These are phyloP conservation scores for Xanthoparmelia taractica DNA, from an alignment of 495 filamentous ascomycete genomes.

Conservation along the genomic window DNA sequence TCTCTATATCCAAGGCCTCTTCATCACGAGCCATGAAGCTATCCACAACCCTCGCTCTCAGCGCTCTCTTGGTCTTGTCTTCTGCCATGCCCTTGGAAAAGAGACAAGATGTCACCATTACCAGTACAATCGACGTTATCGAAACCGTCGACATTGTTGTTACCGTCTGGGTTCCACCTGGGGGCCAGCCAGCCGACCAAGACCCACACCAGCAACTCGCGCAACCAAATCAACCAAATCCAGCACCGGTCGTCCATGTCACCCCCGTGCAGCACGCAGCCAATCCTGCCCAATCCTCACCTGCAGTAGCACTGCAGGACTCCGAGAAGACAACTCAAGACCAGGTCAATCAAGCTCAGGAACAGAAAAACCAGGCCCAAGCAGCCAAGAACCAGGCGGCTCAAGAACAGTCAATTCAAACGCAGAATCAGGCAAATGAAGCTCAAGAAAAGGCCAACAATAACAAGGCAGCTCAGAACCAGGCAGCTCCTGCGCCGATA, in stretches of 20 bases:
- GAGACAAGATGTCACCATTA: slow-evolving; percentile 30
- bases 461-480: slow-evolving; percentile 7
- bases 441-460: slow-evolving; percentile 11
- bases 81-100: slow-evolving; percentile 31
- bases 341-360: slow-evolving; percentile 3
- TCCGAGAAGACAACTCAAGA: neutral
- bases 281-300: neutral
- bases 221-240: neutral
- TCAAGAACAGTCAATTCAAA: neutral
- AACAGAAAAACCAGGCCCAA: neutral
- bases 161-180: slow-evolving; percentile 28
- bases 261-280: neutral
- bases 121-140: slow-evolving; percentile 33
- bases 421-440: slow-evolving; percentile 3
- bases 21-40: slow-evolving; percentile 17
- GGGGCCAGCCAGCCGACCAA: slow-evolving; percentile 2
- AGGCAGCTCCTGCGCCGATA: slow-evolving; percentile 15
- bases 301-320: neutral
- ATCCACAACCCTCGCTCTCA: slow-evolving; percentile 27
- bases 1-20: neutral
- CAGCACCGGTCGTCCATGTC: slow-evolving; percentile 5
- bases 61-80: slow-evolving; percentile 26
- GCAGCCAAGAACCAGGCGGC: neutral
- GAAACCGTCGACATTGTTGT: slow-evolving; percentile 33
- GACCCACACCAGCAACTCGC: slow-evolving; percentile 4